Evolutionary conservation across 257 asterid genomes (phyloP), one percentile per base, ranked within the genome.

Genomic region (Mentha longifolia): DNA sequence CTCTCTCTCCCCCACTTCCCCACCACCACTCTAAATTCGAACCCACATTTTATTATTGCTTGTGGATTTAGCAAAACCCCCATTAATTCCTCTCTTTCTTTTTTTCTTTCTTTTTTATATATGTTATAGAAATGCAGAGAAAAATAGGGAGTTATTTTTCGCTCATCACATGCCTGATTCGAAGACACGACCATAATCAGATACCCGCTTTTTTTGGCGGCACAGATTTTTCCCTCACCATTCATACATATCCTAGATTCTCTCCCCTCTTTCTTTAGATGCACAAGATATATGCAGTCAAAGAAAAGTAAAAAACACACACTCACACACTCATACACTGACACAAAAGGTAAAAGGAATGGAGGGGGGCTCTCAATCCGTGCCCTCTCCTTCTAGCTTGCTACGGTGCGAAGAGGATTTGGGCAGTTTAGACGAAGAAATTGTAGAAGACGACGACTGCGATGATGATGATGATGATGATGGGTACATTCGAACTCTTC

Each of bases 401-500:
- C 77, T 81, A 0, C 66, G 63, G 3, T 87, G 90, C 66, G 16
- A 75, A 43, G 93, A 89, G 71, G 54, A 54, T 49, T 63, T 51
- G 52, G 55, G 59, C 20, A 16, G 73, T 56, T 73, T 72, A 1
- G 74, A 65, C 19, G 28, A 71, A 22, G 72, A 59, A 31, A 8
- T 35, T 57, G 5, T 49, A 0, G 76, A 25, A 6, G 75, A 66
- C 1, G n/a, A n/a, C 30, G 77, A 3, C 8, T 73, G 30, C 50
- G 86, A 80, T 56, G 81, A 82, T 5, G 88, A 41, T 49, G 86
- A 78, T 50, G 81, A 82, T 5, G 88, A 77, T 33, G 81, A 82
- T 4, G 87, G 78, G 33, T 86, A 84, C 60, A 50, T 88, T 19
- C 68, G 63, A 37, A 17, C 61, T 67, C 75, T 88, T 76, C 77